phyloP scores from a whole-genome alignment of 2,329 filamentous ascomycete species.

The Claviceps sp. region DNA sequence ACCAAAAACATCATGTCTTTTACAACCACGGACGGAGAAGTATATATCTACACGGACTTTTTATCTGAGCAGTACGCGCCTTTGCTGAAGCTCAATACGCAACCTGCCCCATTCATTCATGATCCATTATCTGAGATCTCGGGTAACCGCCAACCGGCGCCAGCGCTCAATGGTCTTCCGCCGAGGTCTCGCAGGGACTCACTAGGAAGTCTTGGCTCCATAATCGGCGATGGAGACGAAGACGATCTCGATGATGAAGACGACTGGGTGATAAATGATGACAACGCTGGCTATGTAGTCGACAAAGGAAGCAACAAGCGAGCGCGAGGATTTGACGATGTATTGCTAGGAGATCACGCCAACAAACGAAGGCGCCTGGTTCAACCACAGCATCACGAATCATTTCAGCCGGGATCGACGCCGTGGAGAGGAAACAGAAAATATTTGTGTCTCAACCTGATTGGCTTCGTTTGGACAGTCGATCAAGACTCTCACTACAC shows the following conservation, averaged over 20 bases:
- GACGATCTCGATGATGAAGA: constrained; percentile 49
- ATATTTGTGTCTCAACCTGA: constrained; percentile 85
- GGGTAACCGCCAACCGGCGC: constrained; percentile 43
- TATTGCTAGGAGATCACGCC: constrained; percentile 22
- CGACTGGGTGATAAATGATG: constrained; percentile 88
- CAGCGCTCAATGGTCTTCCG: constrained; percentile 34
- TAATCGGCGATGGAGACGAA: constrained; percentile 47
- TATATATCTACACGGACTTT: constrained; percentile 75
- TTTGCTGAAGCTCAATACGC: constrained; percentile 43
- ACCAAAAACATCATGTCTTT: constrained; percentile 80
- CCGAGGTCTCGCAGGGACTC: constrained; percentile 46
- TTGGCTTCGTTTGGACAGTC: constrained; percentile 93
- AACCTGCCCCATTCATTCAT: constrained; percentile 76
- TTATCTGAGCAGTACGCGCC: constrained; percentile 43
- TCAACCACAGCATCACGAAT: constrained; percentile 58
- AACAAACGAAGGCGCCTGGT: constrained; percentile 37
- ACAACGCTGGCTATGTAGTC: constrained; percentile 76
- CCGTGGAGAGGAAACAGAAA: constrained; percentile 91
- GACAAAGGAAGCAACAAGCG: constrained; percentile 40
- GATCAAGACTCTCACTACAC: constrained; percentile 90
- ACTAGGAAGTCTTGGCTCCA: constrained; percentile 66
- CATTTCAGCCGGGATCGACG: constrained; percentile 89
- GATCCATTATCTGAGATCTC: constrained; percentile 60
- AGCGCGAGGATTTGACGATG: constrained; percentile 38
- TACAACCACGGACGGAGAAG: constrained; percentile 81